Evolutionary conservation across 1,284 basidiomycete genomes (phyloP).

Genomic region (Papiliotrema nemorosa): DNA sequence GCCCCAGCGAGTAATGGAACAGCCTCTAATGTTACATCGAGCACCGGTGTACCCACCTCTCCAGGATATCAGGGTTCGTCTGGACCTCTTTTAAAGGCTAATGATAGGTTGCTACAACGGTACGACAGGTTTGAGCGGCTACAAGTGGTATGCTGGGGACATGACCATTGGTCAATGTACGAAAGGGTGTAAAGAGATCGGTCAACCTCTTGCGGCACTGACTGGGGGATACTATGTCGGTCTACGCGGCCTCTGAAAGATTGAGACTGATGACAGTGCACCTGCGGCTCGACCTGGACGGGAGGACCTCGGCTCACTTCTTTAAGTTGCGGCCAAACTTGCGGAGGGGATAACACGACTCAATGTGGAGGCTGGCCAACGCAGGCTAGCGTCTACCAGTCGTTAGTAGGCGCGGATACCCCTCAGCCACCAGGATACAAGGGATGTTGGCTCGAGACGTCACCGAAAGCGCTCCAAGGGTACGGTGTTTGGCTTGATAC

Average conservation of each 20-base stretch:
- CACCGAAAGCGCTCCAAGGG: background rate
- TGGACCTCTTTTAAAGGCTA: background rate
- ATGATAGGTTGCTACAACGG: slow-evolving; percentile 7
- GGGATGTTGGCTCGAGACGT: slow-evolving; percentile 11
- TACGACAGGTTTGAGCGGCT: background rate
- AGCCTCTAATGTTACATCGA: background rate
- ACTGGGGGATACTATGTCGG: background rate
- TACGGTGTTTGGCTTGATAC: background rate
- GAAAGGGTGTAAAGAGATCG: slow-evolving; percentile 7
- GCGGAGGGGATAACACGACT: background rate
- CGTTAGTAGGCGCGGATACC: background rate
- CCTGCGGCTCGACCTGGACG: background rate
- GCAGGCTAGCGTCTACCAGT: background rate
- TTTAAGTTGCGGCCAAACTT: background rate
- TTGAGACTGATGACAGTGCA: slow-evolving; percentile 1
- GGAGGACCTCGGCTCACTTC: background rate
- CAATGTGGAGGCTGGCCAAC: background rate
- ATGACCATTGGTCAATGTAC: slow-evolving; percentile 5
- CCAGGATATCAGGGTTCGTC: slow-evolving; percentile 1
- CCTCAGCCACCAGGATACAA: slow-evolving; percentile 4
- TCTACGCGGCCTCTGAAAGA: background rate
- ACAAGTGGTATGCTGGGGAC: background rate
- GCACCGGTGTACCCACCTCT: background rate
- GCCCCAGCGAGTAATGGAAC: background rate
- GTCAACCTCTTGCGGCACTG: slow-evolving; percentile 1